Percentiles rank a stretch among this genome's conserved stretches.
Conservation (phyloP, 306 rosid species). For the Gleditsia sinensis region DNA sequence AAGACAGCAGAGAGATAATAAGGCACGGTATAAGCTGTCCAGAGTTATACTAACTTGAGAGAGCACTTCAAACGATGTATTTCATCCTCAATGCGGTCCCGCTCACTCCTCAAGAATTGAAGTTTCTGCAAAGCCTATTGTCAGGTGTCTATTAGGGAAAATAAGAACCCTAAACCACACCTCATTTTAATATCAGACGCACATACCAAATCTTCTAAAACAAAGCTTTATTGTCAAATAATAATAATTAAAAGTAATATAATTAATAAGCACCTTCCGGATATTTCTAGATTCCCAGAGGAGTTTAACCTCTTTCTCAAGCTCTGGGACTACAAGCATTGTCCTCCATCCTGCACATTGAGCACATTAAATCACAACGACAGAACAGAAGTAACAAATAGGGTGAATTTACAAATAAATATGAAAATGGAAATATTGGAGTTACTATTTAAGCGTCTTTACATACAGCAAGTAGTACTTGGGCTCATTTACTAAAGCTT, state of each 20-base stretch:
- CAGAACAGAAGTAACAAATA: not conserved
- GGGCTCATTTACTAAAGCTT: slow-evolving; percentile 11
- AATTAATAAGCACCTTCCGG: slow-evolving; percentile 66
- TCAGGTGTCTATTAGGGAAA: slow-evolving; percentile 5
- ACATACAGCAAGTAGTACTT: not conserved
- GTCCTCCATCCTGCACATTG: slow-evolving; percentile 91
- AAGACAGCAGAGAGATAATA: slow-evolving; percentile 1
- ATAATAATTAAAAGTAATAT: not conserved
- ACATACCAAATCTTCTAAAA: not conserved
- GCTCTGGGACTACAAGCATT: slow-evolving; percentile 99
- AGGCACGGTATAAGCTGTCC: slow-evolving; percentile 10
- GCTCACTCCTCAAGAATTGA: slow-evolving; percentile 73
- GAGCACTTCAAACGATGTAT: slow-evolving; percentile 82
- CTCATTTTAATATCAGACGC: not conserved
- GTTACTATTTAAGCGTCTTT: not conserved
- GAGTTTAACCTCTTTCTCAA: slow-evolving; percentile 86
- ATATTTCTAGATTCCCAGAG: slow-evolving; percentile 78
- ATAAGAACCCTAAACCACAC: slow-evolving; percentile 14
- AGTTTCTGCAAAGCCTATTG: slow-evolving; percentile 61
- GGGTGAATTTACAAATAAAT: slow-evolving; percentile 17
- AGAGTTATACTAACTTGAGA: slow-evolving; percentile 64
- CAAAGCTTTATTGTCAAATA: not conserved
- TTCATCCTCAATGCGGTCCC: slow-evolving; percentile 84
- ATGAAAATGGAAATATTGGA: slow-evolving; percentile 6
- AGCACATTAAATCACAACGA: slow-evolving; percentile 25